These are phyloP conservation scores for Dioscorea zingiberensis DNA, from an alignment of 106 monocot species.

Conservation along the genomic window DNA sequence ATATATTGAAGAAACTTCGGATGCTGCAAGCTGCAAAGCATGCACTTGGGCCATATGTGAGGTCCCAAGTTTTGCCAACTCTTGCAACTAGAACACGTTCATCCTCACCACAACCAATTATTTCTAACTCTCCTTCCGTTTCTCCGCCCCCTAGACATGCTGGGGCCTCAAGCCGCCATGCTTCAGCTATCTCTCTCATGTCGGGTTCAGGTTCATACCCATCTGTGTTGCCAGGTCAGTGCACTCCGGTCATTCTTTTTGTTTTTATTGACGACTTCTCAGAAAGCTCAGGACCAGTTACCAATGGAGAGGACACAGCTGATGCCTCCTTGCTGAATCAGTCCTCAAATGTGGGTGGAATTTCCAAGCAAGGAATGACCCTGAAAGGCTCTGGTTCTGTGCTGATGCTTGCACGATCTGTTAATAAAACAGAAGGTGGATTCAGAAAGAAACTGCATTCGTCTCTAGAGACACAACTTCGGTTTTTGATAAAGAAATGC, in stretches of 20 bases:
- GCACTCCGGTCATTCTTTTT: slow-evolving; percentile 76
- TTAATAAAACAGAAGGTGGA: slow-evolving; percentile 46
- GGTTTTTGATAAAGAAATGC: slow-evolving; percentile 88
- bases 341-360: slow-evolving; percentile 16
- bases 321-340: slow-evolving; percentile 28
- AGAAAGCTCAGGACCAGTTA: slow-evolving; percentile 21
- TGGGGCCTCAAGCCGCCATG: slow-evolving; percentile 25
- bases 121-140: slow-evolving; percentile 21
- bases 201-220: slow-evolving; percentile 40
- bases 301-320: slow-evolving; percentile 28
- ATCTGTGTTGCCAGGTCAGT: slow-evolving; percentile 52
- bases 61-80: slow-evolving; percentile 29
- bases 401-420: slow-evolving; percentile 53
- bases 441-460: slow-evolving; percentile 68
- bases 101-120: slow-evolving; percentile 17
- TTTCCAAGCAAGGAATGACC: slow-evolving; percentile 13
- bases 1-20: slow-evolving; percentile 72
- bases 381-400: slow-evolving; percentile 50
- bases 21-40: slow-evolving; percentile 88
- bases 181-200: slow-evolving; percentile 49
- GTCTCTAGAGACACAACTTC: slow-evolving; percentile 70
- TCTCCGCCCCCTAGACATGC: slow-evolving; percentile 46
- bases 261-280: slow-evolving; percentile 57
- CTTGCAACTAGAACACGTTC: slow-evolving; percentile 18
- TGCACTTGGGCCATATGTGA: slow-evolving; percentile 54